A percentile compares a stretch with the other conserved stretches of the same genome.
Evolutionary conservation across 805 yeast species (phyloP).

Genomic region (Kodamaea restingae): DNA sequence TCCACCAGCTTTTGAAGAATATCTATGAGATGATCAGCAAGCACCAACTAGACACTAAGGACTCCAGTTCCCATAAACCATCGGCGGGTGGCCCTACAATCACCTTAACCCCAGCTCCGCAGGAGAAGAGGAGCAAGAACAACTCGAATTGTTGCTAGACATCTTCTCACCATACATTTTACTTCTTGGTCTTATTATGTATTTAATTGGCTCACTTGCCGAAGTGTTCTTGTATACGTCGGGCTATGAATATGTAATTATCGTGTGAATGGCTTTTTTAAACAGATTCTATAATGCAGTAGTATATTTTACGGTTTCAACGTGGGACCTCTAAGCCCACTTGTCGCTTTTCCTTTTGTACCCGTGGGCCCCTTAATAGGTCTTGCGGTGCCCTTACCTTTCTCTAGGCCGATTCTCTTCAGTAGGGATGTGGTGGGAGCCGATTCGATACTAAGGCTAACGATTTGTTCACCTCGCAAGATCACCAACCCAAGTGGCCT

Average conservation of each 20-base stretch:
- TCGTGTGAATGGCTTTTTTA: not conserved
- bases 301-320: slow-evolving; percentile 7
- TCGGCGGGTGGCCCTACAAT: slow-evolving; percentile 81
- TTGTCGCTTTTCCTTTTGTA: slow-evolving; percentile 18
- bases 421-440: slow-evolving; percentile 50
- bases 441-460: slow-evolving; percentile 63
- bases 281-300: not conserved
- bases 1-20: slow-evolving; percentile 87
- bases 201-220: slow-evolving; percentile 5
- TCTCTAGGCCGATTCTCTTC: slow-evolving; percentile 23
- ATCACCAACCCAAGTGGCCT: slow-evolving; percentile 77
- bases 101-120: slow-evolving; percentile 89
- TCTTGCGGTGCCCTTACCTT: slow-evolving; percentile 22
- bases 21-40: slow-evolving; percentile 93
- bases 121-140: slow-evolving; percentile 61
- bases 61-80: slow-evolving; percentile 54
- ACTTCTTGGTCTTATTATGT: slow-evolving; percentile 7
- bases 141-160: slow-evolving; percentile 64
- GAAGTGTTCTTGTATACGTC: not conserved
- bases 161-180: slow-evolving; percentile 2
- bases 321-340: slow-evolving; percentile 20
- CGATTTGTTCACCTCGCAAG: slow-evolving; percentile 82
- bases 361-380: slow-evolving; percentile 36
- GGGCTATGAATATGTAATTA: not conserved
- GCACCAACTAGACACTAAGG: slow-evolving; percentile 87